These are phyloP conservation scores for Candida nonsorbophila DNA, from an alignment of 805 yeast species.

Conservation along the genomic window DNA sequence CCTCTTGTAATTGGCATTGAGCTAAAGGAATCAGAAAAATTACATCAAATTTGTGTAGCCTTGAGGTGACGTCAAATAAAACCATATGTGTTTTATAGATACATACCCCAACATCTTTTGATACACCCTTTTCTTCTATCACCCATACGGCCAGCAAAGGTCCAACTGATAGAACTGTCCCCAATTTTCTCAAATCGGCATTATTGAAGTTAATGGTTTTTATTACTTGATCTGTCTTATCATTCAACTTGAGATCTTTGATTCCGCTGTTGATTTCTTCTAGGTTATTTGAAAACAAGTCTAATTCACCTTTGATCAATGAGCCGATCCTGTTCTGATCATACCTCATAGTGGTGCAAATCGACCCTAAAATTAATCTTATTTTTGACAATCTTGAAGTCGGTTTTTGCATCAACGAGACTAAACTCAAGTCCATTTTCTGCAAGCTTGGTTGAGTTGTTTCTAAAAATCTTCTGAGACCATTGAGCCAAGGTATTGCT, in stretches of 20 bases:
- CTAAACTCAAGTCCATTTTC: slow-evolving; percentile 45
- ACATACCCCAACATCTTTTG: slow-evolving; percentile 25
- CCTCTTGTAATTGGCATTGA: slow-evolving; percentile 18
- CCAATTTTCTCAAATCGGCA: slow-evolving; percentile 39
- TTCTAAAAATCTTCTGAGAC: slow-evolving; percentile 34
- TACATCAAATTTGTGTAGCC: slow-evolving; percentile 21
- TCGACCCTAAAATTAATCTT: too few relatives aligned
- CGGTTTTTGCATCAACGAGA: slow-evolving; percentile 51
- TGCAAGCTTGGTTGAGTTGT: slow-evolving; percentile 32
- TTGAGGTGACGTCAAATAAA: slow-evolving; percentile 15
- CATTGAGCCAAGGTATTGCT: slow-evolving; percentile 16
- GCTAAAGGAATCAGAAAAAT: slow-evolving; percentile 47
- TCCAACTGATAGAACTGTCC: slow-evolving; percentile 40
- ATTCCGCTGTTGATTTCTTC: too few relatives aligned
- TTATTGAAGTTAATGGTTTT: slow-evolving; percentile 9
- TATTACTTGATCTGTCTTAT: slow-evolving; percentile 1
- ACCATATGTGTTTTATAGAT: slow-evolving; percentile 50
- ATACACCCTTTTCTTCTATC: slow-evolving; percentile 10
- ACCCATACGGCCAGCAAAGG: slow-evolving; percentile 37
- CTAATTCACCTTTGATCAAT: too few relatives aligned
- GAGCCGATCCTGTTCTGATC: too few relatives aligned
- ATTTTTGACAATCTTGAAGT: slow-evolving; percentile 46
- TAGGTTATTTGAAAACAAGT: too few relatives aligned
- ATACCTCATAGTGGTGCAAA: too few relatives aligned
- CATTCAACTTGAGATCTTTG: background rate